phyloP scores from a whole-genome alignment of 139 green algal species.

The Coelastrella sp. region DNA sequence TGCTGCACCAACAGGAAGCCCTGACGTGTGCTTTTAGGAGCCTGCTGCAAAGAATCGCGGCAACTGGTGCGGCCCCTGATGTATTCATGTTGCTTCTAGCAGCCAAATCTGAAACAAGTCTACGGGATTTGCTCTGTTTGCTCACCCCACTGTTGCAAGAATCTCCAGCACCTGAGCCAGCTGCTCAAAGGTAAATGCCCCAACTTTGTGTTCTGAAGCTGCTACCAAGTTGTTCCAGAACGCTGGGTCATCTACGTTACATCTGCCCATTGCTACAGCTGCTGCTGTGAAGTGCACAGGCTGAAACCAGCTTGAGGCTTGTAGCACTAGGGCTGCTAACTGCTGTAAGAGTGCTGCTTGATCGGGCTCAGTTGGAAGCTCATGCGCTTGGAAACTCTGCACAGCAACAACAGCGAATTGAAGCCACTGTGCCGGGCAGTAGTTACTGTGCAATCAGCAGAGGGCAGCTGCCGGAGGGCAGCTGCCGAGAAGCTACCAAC shows the following conservation, averaged over 20 bases:
- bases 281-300: conserved; percentile 38
- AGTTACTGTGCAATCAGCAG: too few species aligned
- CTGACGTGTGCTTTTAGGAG: too few species aligned
- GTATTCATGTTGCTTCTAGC: neutral
- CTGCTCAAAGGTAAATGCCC: conserved; percentile 33
- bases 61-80: too few species aligned
- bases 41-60: too few species aligned
- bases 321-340: conserved; percentile 5
- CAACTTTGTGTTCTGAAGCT: conserved; percentile 32
- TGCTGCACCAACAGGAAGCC: too few species aligned
- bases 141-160: conserved; percentile 33
- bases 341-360: conserved; percentile 7
- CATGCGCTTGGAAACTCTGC: neutral
- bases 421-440: too few species aligned
- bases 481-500: too few species aligned
- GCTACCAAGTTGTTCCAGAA: conserved; percentile 39
- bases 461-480: too few species aligned
- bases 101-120: too few species aligned
- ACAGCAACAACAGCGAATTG: too few species aligned
- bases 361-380: neutral
- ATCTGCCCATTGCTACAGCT: conserved; percentile 12
- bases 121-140: too few species aligned
- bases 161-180: conserved; percentile 27
- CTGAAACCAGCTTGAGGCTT: conserved; percentile 41
- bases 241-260: neutral